Conservation (phyloP, 2,329 filamentous ascomycete genomes). For the Decorospora gaudefroyi region DNA sequence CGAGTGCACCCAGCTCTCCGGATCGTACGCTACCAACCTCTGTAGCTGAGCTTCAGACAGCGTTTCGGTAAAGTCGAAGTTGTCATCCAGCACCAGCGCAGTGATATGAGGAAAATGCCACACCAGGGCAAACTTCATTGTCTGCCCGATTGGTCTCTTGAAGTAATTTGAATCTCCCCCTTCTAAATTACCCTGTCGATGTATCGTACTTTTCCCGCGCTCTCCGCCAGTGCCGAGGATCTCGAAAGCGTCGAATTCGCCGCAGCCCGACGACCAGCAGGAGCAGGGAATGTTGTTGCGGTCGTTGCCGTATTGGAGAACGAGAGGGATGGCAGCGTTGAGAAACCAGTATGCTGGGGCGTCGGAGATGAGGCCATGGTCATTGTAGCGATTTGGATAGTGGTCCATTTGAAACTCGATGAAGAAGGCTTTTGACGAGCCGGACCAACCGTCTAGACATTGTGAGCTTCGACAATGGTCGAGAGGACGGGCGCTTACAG, state of each 20-base stretch:
- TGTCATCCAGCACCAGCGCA: conserved; percentile 45
- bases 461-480: background rate
- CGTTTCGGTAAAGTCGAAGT: conserved; percentile 44
- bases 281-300: conserved; percentile 60
- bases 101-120: conserved; percentile 43
- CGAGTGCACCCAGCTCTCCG: conserved; percentile 46
- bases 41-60: conserved; percentile 44
- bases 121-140: conserved; percentile 64
- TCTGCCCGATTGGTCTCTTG: conserved; percentile 62
- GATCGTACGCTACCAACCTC: conserved; percentile 43
- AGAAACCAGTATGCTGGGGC: conserved; percentile 78
- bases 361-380: conserved; percentile 57
- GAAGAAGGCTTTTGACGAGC: conserved; percentile 72
- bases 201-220: conserved; percentile 72
- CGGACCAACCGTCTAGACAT: conserved; percentile 68
- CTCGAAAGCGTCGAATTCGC: conserved; percentile 77
- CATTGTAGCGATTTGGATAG: conserved; percentile 37
- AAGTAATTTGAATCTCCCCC: conserved; percentile 75
- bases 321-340: conserved; percentile 72
- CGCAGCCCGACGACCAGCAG: conserved; percentile 72
- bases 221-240: conserved; percentile 67
- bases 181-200: conserved; percentile 59
- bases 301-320: conserved; percentile 66
- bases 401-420: conserved; percentile 71
- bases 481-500: conserved; percentile 46